Evolutionary conservation across 768 basidiomycete species (phyloP), one percentile per base, ranked within the genome.

Genomic region (Hygrophorus pudorinus): DNA sequence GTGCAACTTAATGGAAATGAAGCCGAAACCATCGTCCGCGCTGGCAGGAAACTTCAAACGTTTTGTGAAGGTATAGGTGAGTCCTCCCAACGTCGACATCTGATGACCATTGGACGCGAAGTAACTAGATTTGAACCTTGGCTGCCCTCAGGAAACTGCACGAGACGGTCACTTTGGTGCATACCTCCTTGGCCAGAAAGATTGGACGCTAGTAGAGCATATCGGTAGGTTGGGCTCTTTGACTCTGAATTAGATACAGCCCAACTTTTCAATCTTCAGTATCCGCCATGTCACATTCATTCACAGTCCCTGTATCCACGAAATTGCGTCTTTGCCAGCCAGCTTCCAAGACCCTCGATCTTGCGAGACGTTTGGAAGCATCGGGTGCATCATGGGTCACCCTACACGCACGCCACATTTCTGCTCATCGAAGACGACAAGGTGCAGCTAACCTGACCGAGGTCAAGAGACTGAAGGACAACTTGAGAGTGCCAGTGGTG

Each of bases 1-100:
- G 81, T 79, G 4, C 86, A 89, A 54, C 59, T 89, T 8, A 81
- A 78, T 38, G 86, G 85, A 4, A 78, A 85, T 52, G 72, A 85
- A 47, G 70, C 78, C n/a, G 71, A 79, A 21, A 57, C 56, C 20
- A 63, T 87, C 24, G 73, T 84, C 1, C 58, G 65, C 42, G 85
- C 78, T 11, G 82, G 79, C 3, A 65, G 67, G 38, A 76, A 73
- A 50, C 49, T 88, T 5, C 73, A 81, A 51, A 55, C 57, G 9
- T 65, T 68, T 41, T 87, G 84, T 50, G 76, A 85, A 52, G 85
- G 72, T 9, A 77, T 88, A 59, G 85, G 85, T 84, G 57, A 42
- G 67, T 49, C 40, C 24, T 24, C 13, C 21, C 13, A 5, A 18
- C 14, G n/a, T n/a, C n/a, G n/a, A n/a, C n/a, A n/a, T n/a, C n/a